Evolutionary conservation across 768 basidiomycete species (phyloP), one percentile per base, ranked within the genome.

Genomic region (Agrocybe pediades): DNA sequence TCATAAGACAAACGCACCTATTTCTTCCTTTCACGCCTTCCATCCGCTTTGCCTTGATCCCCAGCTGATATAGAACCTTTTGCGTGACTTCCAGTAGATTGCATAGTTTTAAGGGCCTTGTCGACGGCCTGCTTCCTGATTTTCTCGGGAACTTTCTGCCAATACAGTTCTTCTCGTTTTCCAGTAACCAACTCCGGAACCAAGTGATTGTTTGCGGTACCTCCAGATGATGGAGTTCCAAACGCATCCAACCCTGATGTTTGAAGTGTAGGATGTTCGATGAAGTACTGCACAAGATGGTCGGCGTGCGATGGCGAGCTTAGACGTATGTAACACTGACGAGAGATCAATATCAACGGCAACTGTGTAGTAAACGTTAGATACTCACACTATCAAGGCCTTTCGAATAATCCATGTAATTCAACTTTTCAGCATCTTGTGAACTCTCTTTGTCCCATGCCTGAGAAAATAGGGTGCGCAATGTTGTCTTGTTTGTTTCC

Each of bases 391-490:
- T 77, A 57, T 90, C 84, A 76, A 88, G 84, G 15, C 88, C 86
- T 65, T 91, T 92, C 58, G 65, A 83, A 65, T 82, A 92, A 68
- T 93, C 91, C 16, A 92, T 79, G 51, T 94, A 94, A 62, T 92
- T 88, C 24, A 93, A 66, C 1, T 75, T 81, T 6, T 70, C 68
- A 24, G 9, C 30, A 6, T 51, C 43, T 7, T 56, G 36, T 6
- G 16, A 42, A 17, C 30, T 23, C 9, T 20, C n/a, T 3, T 17
- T 9, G 19, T 61, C 55, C 41, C 84, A 77, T 2, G 81, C 76
- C 6, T 63, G 64, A 0, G 74, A 61, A 55, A 92, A 85, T 5
- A 90, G 65, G 2, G 73, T 66, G 40, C 83, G 86, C 15, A 94
- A 74, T 0, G 88, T 86, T 0, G 92, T 92, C 67, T 92, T 92